Evolutionary conservation across 345 rosid species (phyloP), one percentile per base, ranked within the genome.

Genomic region (Pistacia integerrima): DNA sequence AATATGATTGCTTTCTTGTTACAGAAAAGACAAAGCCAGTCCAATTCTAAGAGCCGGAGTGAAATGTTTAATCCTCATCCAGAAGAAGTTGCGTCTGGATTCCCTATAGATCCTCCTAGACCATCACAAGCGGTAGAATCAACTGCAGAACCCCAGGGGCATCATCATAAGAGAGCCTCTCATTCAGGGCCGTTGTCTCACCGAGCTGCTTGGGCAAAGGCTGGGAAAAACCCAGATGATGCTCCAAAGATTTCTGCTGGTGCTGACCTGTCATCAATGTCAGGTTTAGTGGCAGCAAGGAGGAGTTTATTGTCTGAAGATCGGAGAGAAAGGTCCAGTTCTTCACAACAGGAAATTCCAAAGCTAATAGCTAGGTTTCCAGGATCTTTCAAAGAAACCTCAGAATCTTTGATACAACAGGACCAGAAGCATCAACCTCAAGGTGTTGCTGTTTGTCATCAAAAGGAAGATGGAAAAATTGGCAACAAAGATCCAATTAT

Each of bases 21-120:
- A 35, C 97, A 96, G 98, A 96, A 88, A 85, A 91, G 99, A 56
- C 93, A 92, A 79, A 84, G 83, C 78, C 97, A 90, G 65, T 76
- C 91, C 70, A 83, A 72, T 80, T 88, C 92, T 54, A 93, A 92
- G 89, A 93, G 99, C 86, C 84, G 97, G 49, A 96, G 98, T 76
- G 99, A 96, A 93, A 96, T 88, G 84, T 96, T 96, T 78, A 92
- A 96, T 83, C 97, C 98, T 76, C 93, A 93, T 87, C 97, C 88
- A 38, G 99, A 92, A 85, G 99, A 96, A 77, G 97, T 86, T 79
- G 99, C 99, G 59, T 96, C 99, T 46, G 99, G 99, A 66, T 96
- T 96, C 82, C 99, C 99, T 10, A 91, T 96, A 4, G 99, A 96
- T 77, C 99, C 99, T 30, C 98, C 98, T 64, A 91, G 97, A 80